Conservation (phyloP, 1,284 basidiomycete species). For the Rhodotorula sp. region DNA sequence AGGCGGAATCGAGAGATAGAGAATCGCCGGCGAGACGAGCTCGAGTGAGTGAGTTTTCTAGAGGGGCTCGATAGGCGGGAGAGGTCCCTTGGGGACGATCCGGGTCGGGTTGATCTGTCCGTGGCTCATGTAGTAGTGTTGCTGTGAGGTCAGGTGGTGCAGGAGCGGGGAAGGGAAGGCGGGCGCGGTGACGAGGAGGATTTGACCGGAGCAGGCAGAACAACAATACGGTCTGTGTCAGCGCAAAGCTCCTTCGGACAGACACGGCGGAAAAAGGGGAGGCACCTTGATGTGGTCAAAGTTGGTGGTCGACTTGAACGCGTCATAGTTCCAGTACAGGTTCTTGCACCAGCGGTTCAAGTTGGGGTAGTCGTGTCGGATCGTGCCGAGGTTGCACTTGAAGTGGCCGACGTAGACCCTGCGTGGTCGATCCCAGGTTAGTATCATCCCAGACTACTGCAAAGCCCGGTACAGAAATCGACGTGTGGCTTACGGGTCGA, state of each 20-base stretch:
- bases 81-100: slow-evolving; percentile 54
- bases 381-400: slow-evolving; percentile 79
- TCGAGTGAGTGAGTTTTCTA: not conserved
- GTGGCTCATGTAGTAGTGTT: slow-evolving; percentile 78
- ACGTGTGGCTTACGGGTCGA: slow-evolving; percentile 33
- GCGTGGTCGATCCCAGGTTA: not conserved
- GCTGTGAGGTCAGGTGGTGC: slow-evolving; percentile 54
- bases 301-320: slow-evolving; percentile 83
- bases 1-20: too few relatives aligned
- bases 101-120: slow-evolving; percentile 68
- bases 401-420: slow-evolving; percentile 64
- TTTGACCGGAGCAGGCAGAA: too few relatives aligned
- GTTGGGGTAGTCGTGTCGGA: slow-evolving; percentile 70
- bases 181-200: not conserved
- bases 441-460: not conserved
- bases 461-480: not conserved
- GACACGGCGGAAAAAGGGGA: not conserved
- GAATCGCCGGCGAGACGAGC: too few relatives aligned
- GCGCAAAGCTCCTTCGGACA: too few relatives aligned
- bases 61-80: slow-evolving; percentile 11
- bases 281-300: slow-evolving; percentile 60
- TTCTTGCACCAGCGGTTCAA: slow-evolving; percentile 74
- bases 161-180: slow-evolving; percentile 54
- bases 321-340: slow-evolving; percentile 84
- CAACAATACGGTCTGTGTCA: too few relatives aligned